Evolutionary conservation across 2,329 filamentous ascomycete species (phyloP).

Genomic region (Corinectria fuckeliana): DNA sequence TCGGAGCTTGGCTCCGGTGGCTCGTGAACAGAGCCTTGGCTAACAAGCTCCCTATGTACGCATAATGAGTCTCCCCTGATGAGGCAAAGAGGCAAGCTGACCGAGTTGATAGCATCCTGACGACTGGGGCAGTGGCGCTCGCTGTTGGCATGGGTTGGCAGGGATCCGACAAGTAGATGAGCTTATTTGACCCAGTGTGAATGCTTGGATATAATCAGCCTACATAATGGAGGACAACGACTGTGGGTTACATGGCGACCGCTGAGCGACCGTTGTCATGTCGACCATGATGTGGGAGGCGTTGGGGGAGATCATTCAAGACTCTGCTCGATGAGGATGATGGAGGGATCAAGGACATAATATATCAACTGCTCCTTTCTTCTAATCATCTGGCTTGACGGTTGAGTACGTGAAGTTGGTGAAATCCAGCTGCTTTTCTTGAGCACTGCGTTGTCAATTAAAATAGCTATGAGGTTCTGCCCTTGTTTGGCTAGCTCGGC

Average conservation of each 20-base stretch:
- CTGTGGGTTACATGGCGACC: neutral
- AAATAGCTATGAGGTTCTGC: no score
- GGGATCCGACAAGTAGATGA: constrained; percentile 23
- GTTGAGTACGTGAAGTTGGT: neutral
- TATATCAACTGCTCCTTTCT: neutral
- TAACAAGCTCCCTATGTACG: constrained; percentile 30
- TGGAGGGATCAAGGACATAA: neutral
- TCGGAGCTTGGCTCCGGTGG: neutral
- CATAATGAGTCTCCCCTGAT: neutral
- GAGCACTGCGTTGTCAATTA: neutral
- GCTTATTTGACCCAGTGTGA: neutral
- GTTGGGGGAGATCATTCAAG: neutral
- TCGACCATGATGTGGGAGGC: neutral
- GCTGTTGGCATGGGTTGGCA: constrained; percentile 39
- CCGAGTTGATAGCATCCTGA: constrained; percentile 27
- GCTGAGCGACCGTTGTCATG: neutral
- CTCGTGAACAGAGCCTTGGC: neutral
- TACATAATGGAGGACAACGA: constrained; percentile 3
- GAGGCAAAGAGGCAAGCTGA: constrained; percentile 12
- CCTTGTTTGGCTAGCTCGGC: no score
- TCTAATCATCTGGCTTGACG: neutral
- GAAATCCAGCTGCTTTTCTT: neutral
- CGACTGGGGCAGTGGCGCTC: constrained; percentile 34
- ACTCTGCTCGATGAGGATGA: neutral
- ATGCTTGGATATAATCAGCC: constrained; percentile 14